Percentiles rank a stretch among this genome's conserved stretches.
Evolutionary conservation across 805 yeast species (phyloP).

Genomic region (Wickerhamiella occidentalis): DNA sequence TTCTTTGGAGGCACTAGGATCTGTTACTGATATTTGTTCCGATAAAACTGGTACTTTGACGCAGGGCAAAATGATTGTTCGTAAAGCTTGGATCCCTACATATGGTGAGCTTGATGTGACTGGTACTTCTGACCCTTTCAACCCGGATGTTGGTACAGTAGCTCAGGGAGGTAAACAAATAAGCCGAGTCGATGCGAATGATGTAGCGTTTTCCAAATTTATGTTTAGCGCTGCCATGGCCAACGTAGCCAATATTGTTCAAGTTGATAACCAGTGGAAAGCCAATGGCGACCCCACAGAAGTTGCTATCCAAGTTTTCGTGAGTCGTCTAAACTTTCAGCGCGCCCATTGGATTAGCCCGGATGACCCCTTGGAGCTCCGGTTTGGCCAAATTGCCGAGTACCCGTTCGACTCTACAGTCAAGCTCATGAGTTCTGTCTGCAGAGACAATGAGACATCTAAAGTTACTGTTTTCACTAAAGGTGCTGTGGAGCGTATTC

Average conservation of each 20-base stretch:
- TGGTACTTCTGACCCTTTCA: constrained; percentile 46
- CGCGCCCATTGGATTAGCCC: constrained; percentile 64
- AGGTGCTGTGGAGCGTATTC: constrained; percentile 66
- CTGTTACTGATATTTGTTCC: constrained; percentile 93
- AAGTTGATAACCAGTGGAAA: constrained; percentile 47
- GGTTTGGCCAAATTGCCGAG: constrained; percentile 39
- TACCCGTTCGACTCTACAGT: constrained; percentile 65
- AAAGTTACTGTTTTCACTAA: constrained; percentile 39
- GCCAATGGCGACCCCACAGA: constrained; percentile 88
- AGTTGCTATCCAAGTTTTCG: constrained; percentile 72
- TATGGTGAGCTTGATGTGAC: constrained; percentile 45
- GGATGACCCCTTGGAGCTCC: constrained; percentile 18
- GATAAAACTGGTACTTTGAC: constrained; percentile 97
- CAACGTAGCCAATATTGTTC: constrained; percentile 57
- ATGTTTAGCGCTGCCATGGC: constrained; percentile 60
- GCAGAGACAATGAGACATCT: constrained; percentile 28
- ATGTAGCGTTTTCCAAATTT: constrained; percentile 33
- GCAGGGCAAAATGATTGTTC: constrained; percentile 86
- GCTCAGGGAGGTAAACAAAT: constrained; percentile 28
- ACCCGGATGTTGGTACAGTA: constrained; percentile 48
- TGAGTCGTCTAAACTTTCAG: constrained; percentile 44
- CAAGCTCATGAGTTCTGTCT: constrained; percentile 60
- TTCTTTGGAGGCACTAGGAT: constrained; percentile 98
- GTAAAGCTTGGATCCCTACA: constrained; percentile 39
- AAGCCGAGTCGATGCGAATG: background rate